These are phyloP conservation scores for Suillus paluster DNA, from an alignment of 768 basidiomycete species.

Conservation along the genomic window DNA sequence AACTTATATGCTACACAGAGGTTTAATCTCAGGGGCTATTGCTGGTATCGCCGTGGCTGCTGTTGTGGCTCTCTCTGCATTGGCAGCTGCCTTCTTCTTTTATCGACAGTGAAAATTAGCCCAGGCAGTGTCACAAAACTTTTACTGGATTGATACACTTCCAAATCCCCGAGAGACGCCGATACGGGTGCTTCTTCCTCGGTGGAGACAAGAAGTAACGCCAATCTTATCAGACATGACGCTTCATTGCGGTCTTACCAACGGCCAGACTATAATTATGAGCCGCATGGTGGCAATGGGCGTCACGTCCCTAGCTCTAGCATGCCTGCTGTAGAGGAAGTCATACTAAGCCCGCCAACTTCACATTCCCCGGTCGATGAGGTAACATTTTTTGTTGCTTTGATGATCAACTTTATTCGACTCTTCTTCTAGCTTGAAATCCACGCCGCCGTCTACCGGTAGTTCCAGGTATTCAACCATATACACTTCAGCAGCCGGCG, in stretches of 20 bases:
- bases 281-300: neutral
- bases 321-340: constrained; percentile 11
- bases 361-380: constrained; percentile 18
- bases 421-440: constrained; percentile 11
- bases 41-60: constrained; percentile 24
- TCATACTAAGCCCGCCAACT: neutral
- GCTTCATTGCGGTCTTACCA: constrained; percentile 15
- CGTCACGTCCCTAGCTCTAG: neutral
- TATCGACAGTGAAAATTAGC: constrained; percentile 33
- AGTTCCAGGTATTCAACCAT: constrained; percentile 19
- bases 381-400: constrained; percentile 10
- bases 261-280: constrained; percentile 5
- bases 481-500: constrained; percentile 2
- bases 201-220: constrained; percentile 20
- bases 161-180: constrained; percentile 3
- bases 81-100: constrained; percentile 25
- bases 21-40: constrained; percentile 26
- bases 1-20: constrained; percentile 13
- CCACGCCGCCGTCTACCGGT: constrained; percentile 25
- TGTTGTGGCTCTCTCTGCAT: constrained; percentile 18
- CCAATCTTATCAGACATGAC: constrained; percentile 14
- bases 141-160: constrained; percentile 17
- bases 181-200: constrained; percentile 26
- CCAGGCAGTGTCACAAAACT: constrained; percentile 16
- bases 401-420: neutral